Evolutionary conservation across 2,329 filamentous ascomycete genomes (phyloP).

Genomic region (Clathrospora elynae): DNA sequence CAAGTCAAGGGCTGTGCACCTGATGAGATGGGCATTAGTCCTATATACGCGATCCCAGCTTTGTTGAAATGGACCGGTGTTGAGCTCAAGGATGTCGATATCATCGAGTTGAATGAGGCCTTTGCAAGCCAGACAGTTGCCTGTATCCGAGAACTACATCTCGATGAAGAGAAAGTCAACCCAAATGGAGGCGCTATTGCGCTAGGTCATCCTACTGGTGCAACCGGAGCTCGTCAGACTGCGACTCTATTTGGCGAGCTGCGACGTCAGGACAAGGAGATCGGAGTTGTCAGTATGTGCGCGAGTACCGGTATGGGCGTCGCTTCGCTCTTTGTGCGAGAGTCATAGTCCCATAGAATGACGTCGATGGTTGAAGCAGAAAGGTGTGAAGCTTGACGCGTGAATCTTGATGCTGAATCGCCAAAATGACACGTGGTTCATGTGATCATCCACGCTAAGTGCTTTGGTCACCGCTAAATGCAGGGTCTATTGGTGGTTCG

Average conservation of each 20-base stretch:
- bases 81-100: conserved; percentile 78
- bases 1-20: conserved; percentile 90
- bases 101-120: conserved; percentile 94
- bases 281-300: conserved; percentile 92
- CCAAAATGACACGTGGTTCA: conserved; percentile 10
- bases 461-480: background rate
- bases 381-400: background rate
- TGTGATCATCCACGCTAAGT: conserved; percentile 2
- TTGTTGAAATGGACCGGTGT: conserved; percentile 78
- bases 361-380: background rate
- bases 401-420: background rate
- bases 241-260: conserved; percentile 77
- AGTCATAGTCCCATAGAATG: conserved; percentile 20
- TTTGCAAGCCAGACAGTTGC: conserved; percentile 97
- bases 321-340: conserved; percentile 40
- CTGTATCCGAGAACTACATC: conserved; percentile 69
- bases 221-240: conserved; percentile 77
- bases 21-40: conserved; percentile 94
- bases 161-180: conserved; percentile 79
- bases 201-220: conserved; percentile 77
- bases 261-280: conserved; percentile 69
- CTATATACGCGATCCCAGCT: conserved; percentile 74
- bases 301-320: conserved; percentile 42
- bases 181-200: conserved; percentile 81
- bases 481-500: conserved; percentile 9